phyloP scores from a whole-genome alignment of 2,329 filamentous ascomycete genomes.

The Alternaria alternata region DNA sequence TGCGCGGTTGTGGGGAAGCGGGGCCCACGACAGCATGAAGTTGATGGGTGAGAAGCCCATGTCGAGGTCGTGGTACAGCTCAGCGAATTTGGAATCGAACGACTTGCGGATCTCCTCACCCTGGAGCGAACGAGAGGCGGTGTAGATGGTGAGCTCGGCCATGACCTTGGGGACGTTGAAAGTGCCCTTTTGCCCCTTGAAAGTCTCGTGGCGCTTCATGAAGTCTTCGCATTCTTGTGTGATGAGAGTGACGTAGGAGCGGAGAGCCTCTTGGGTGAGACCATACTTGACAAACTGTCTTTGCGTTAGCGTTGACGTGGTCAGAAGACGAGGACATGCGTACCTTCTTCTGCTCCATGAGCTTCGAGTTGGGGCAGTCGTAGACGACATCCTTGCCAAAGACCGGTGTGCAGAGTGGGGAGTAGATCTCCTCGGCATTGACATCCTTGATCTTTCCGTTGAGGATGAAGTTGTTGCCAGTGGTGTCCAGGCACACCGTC shows the following conservation, averaged over 20 bases:
- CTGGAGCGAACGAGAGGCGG: conserved; percentile 84
- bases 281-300: conserved; percentile 80
- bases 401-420: conserved; percentile 72
- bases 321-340: conserved; percentile 18
- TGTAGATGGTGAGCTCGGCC: conserved; percentile 89
- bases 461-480: conserved; percentile 89
- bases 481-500: conserved; percentile 81
- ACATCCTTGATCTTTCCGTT: conserved; percentile 91
- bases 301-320: conserved; percentile 13
- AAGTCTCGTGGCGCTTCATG: conserved; percentile 70
- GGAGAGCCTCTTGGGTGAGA: conserved; percentile 77
- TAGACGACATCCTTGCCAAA: conserved; percentile 90
- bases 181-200: conserved; percentile 73
- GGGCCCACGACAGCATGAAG: conserved; percentile 88
- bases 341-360: conserved; percentile 97
- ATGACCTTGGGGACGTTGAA: conserved; percentile 78
- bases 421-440: conserved; percentile 90
- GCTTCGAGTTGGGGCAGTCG: conserved; percentile 87
- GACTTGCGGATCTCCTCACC: conserved; percentile 81
- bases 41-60: conserved; percentile 91
- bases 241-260: conserved; percentile 81
- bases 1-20: conserved; percentile 85
- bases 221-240: conserved; percentile 76
- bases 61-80: conserved; percentile 87
- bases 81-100: conserved; percentile 82